A percentile compares a stretch with the other conserved stretches of the same genome.
Evolutionary conservation across 2,329 filamentous ascomycete species (phyloP).

Genomic region (Aspergillus ustus): DNA sequence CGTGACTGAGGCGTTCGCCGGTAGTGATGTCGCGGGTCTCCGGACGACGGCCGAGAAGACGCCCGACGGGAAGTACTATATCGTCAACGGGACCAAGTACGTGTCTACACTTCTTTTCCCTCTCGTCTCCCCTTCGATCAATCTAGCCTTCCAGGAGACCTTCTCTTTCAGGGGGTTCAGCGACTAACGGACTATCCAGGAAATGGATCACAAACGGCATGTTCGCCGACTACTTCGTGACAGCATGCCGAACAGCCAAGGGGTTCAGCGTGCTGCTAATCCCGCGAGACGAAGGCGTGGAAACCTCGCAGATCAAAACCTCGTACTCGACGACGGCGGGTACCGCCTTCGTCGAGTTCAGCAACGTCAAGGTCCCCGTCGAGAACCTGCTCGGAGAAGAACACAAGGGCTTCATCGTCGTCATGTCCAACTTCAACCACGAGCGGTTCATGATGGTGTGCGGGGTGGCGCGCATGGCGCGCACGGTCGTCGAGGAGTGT

Average conservation of each 20-base stretch:
- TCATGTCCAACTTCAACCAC: constrained; percentile 88
- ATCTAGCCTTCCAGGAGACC: too few species aligned
- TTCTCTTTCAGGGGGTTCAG: background rate
- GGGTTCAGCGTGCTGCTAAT: constrained; percentile 79
- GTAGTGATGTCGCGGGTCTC: constrained; percentile 78
- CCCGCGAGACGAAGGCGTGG: constrained; percentile 70
- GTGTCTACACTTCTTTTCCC: constrained; percentile 18
- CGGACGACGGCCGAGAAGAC: constrained; percentile 79
- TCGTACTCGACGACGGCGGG: constrained; percentile 77
- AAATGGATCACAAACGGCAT: constrained; percentile 87
- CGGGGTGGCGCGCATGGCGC: constrained; percentile 64
- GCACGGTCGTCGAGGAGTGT: constrained; percentile 78
- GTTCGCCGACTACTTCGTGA: constrained; percentile 83
- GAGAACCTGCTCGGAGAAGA: constrained; percentile 79
- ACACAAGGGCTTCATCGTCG: constrained; percentile 83
- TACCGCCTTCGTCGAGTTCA: constrained; percentile 79
- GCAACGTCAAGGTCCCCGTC: constrained; percentile 83
- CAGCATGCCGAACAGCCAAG: constrained; percentile 77
- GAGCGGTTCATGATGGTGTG: constrained; percentile 78
- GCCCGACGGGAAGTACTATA: constrained; percentile 73
- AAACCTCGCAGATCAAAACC: constrained; percentile 66
- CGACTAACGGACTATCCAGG: constrained; percentile 56
- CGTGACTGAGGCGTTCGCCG: constrained; percentile 87
- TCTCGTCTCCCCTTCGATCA: background rate
- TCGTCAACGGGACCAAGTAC: constrained; percentile 52